A percentile compares a stretch with the other conserved stretches of the same genome.
Conservation (phyloP, 108 stramenopile species). For the Mayamaea pseudoterrestris region DNA sequence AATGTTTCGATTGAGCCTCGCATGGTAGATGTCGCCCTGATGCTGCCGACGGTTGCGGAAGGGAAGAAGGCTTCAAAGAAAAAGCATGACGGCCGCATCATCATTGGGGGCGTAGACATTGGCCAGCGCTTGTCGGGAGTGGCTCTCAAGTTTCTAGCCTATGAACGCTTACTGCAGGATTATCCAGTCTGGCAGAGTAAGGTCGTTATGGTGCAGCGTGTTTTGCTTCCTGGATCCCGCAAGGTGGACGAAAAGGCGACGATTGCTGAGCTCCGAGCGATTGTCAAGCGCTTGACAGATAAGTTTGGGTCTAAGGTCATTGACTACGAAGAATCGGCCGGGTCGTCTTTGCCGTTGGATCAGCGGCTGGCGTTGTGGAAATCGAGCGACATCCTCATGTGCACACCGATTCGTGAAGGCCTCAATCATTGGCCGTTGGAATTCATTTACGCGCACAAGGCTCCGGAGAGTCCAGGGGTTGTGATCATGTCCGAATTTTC, state of each 20-base stretch:
- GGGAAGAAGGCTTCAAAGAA: slow-evolving; percentile 34
- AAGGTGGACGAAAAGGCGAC: slow-evolving; percentile 81
- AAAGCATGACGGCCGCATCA: slow-evolving; percentile 61
- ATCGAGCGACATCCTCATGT: slow-evolving; percentile 76
- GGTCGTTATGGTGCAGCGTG: slow-evolving; percentile 91
- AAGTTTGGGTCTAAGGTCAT: slow-evolving; percentile 77
- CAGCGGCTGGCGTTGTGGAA: slow-evolving; percentile 83
- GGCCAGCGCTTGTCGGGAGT: slow-evolving; percentile 90
- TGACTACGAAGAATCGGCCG: slow-evolving; percentile 81
- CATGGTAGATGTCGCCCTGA: slow-evolving; percentile 55
- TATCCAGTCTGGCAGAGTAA: slow-evolving; percentile 81
- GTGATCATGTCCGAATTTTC: slow-evolving; percentile 96
- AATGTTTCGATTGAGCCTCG: slow-evolving; percentile 96
- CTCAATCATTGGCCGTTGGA: slow-evolving; percentile 95
- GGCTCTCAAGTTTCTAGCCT: slow-evolving; percentile 90
- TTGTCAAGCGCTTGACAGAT: slow-evolving; percentile 71
- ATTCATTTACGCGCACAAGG: slow-evolving; percentile 82
- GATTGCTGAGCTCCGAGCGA: slow-evolving; percentile 45
- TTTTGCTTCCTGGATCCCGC: slow-evolving; percentile 70
- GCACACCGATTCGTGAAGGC: slow-evolving; percentile 91
- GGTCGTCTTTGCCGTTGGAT: slow-evolving; percentile 60
- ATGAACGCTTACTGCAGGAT: slow-evolving; percentile 86
- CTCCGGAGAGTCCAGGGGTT: slow-evolving; percentile 75
- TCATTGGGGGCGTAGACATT: slow-evolving; percentile 88
- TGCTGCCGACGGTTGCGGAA: slow-evolving; percentile 46